Percentiles rank a stretch among this genome's conserved stretches.
These are phyloP conservation scores for Aspergillus uvarum DNA, from an alignment of 2,329 filamentous ascomycete species.

Conservation along the genomic window DNA sequence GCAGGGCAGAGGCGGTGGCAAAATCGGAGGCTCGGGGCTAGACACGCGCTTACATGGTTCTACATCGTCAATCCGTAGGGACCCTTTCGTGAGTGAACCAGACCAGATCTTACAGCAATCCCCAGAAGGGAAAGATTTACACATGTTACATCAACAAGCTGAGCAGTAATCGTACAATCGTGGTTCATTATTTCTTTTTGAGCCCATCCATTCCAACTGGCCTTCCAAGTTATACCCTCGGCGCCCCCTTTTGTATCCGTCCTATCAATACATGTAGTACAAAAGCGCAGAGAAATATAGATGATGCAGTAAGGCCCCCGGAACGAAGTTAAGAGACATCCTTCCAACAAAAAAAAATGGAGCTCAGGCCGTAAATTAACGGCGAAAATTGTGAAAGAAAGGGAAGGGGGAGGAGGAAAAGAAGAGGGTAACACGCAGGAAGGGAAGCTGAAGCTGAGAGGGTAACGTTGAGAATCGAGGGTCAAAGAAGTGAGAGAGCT, in stretches of 20 bases:
- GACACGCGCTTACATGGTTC: conserved; percentile 19
- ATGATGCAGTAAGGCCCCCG: conserved; percentile 8
- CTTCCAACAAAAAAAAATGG: background rate
- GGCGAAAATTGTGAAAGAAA: background rate
- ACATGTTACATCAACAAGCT: background rate
- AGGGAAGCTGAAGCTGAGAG: background rate
- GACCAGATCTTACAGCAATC: background rate
- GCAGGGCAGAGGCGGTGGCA: conserved; percentile 13
- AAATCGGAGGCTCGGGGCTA: conserved; percentile 11
- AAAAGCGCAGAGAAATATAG: conserved; percentile 12
- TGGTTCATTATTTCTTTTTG: conserved; percentile 30
- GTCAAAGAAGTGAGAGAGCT: background rate
- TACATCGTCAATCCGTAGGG: background rate
- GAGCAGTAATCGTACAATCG: conserved; percentile 34
- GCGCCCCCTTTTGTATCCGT: conserved; percentile 14
- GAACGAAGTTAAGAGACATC: background rate
- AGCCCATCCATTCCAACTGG: conserved; percentile 21
- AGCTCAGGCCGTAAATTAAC: background rate
- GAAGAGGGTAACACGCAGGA: background rate
- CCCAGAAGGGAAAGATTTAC: background rate
- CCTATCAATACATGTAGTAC: conserved; percentile 28
- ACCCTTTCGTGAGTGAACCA: background rate
- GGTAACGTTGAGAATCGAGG: background rate
- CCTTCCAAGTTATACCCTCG: conserved; percentile 10
- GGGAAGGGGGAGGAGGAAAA: background rate